These are phyloP conservation scores for Colletotrichum musae DNA, from an alignment of 2,329 filamentous ascomycete genomes.

Conservation along the genomic window DNA sequence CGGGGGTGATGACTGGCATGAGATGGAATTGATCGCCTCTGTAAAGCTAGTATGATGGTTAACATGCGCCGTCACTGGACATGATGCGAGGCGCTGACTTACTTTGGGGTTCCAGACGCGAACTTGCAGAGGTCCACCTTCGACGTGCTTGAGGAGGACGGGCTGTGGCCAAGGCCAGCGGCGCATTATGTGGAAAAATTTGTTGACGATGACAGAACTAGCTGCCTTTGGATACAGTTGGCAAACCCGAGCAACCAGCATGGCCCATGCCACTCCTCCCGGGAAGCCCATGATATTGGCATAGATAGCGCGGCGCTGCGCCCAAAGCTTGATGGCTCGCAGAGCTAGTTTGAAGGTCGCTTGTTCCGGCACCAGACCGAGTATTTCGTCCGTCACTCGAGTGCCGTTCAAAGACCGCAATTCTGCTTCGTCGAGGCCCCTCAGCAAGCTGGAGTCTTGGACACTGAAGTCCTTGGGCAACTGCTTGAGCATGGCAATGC, in stretches of 20 bases:
- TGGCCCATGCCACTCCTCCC: slow-evolving; percentile 97
- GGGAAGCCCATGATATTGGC: slow-evolving; percentile 97
- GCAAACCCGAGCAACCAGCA: slow-evolving; percentile 95
- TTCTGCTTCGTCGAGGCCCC: slow-evolving; percentile 88
- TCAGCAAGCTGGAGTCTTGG: slow-evolving; percentile 86
- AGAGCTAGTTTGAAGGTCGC: slow-evolving; percentile 92
- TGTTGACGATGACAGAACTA: slow-evolving; percentile 88
- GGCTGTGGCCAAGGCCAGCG: slow-evolving; percentile 96
- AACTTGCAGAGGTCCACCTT: slow-evolving; percentile 84
- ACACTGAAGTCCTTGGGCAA: slow-evolving; percentile 82
- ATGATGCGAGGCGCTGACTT: slow-evolving; percentile 44
- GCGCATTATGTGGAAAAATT: slow-evolving; percentile 94
- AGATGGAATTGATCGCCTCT: slow-evolving; percentile 86
- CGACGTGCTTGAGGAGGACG: slow-evolving; percentile 90
- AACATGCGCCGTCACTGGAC: slow-evolving; percentile 6
- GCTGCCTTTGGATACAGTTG: slow-evolving; percentile 96
- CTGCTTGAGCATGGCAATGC: slow-evolving; percentile 78
- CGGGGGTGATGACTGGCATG: slow-evolving; percentile 98
- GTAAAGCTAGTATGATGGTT: slow-evolving; percentile 71
- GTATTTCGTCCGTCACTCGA: slow-evolving; percentile 92
- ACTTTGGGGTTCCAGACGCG: slow-evolving; percentile 96
- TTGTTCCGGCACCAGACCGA: slow-evolving; percentile 88
- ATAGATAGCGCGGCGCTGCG: slow-evolving; percentile 91
- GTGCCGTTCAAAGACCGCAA: slow-evolving; percentile 94
- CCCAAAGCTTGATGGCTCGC: slow-evolving; percentile 96